Evolutionary conservation across 2,329 filamentous ascomycete species (phyloP), one percentile per base, ranked within the genome.

Genomic region (Arthroderma uncinatum): DNA sequence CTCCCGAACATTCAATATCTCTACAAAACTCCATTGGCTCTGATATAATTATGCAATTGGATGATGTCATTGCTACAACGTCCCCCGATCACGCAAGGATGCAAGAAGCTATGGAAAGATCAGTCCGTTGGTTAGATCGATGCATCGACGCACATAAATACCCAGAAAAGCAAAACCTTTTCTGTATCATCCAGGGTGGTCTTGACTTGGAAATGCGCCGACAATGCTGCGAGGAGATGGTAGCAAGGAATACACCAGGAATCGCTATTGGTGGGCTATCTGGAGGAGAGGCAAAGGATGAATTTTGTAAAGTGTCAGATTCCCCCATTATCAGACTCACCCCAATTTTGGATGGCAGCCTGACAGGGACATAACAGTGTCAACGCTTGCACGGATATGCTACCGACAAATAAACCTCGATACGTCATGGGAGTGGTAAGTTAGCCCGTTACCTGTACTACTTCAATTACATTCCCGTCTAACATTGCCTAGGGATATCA

Each of bases 31-130:
- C 86, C 56, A 98, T 98, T 66, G 93, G 93, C 62, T 95, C 89
- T 62, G 93, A 98, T 73, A 97, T 98, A 65, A 96, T 97, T 63
- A 98, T 98, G 94, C 94, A 98, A 73, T 83, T 98, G 2, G 93
- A 98, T 76, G 94, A 98, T 71, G 94, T 98, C 12, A 86, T 98
- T 54, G 92, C 90, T 30, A 97, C 93, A 0, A 98, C 93, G 0
- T 96, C 90, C 0, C 92, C 92, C 0, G 93, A 98, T 71, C 78
- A 82, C 57, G 84, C 78, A 19, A 85, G 94, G 55, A 97, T 98
- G 82, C 82, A 85, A 60, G 89, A 95, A 72, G 93, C 93, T 53
- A 97, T 96, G 91, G 81, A 93, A 67, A 85, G 93, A 57, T 95
- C 89, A 56, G 83, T 98, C 6, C 83, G 94, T 39, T 98, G 94